phyloP scores from a whole-genome alignment of 2,329 filamentous ascomycete species.

The Epichloe brachyelytri region DNA sequence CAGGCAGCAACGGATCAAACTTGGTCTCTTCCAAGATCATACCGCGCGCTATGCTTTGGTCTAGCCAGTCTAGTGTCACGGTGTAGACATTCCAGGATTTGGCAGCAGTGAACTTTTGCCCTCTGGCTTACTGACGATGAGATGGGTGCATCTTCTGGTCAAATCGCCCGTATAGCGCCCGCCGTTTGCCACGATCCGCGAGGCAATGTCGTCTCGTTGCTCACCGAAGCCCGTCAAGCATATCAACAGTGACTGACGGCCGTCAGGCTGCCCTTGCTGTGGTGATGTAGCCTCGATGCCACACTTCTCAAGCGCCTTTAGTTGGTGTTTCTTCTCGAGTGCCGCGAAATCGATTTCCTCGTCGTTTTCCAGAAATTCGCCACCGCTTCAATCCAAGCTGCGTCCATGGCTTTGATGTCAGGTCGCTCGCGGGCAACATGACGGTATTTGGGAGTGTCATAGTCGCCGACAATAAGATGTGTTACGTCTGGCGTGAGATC shows the following conservation, averaged over 20 bases:
- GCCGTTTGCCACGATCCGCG: conserved; percentile 55
- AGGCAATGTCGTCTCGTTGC: conserved; percentile 56
- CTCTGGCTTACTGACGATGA: conserved; percentile 65
- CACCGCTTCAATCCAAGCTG: conserved; percentile 76
- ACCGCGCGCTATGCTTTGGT: conserved; percentile 68
- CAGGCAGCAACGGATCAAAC: conserved; percentile 63
- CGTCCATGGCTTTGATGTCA: conserved; percentile 71
- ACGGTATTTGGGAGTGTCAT: conserved; percentile 85
- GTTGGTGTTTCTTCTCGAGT: conserved; percentile 53
- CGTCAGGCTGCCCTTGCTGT: conserved; percentile 9
- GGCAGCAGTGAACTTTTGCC: conserved; percentile 91
- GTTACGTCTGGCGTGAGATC: conserved; percentile 95
- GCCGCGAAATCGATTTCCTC: conserved; percentile 60
- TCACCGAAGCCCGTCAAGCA: conserved; percentile 48
- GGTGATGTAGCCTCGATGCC: conserved; percentile 26
- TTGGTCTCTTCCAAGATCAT: conserved; percentile 83
- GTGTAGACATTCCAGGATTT: conserved; percentile 67
- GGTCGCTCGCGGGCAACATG: conserved; percentile 84
- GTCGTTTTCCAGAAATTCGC: conserved; percentile 70
- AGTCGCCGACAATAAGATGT: conserved; percentile 81
- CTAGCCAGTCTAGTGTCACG: conserved; percentile 74
- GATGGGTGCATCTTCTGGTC: conserved; percentile 73
- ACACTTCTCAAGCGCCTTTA: conserved; percentile 48
- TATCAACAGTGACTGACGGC: conserved; percentile 32
- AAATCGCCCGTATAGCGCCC: conserved; percentile 81